Conservation (phyloP, 192 early-diverging fungal species). For the Gonapodya sp. region DNA sequence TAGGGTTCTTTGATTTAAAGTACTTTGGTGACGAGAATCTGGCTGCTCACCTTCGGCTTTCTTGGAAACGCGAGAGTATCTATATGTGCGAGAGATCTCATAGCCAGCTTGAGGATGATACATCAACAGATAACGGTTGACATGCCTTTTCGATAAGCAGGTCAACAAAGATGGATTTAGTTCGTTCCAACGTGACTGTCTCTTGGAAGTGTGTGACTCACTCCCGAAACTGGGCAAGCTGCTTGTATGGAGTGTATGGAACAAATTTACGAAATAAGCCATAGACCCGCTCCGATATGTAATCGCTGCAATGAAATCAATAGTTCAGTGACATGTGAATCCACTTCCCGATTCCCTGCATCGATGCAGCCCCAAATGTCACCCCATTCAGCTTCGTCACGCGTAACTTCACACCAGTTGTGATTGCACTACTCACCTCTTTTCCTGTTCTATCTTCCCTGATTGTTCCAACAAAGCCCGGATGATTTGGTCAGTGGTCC, state of each 20-base stretch:
- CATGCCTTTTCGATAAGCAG: constrained; percentile 31
- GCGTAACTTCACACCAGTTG: background rate
- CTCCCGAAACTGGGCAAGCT: background rate
- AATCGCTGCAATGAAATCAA: background rate
- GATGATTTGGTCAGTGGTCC: background rate
- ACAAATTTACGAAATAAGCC: background rate
- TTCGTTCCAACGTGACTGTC: background rate
- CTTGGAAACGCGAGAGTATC: constrained; percentile 37
- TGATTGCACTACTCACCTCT: background rate
- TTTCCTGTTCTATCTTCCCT: background rate
- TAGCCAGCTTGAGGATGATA: constrained; percentile 52
- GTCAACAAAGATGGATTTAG: background rate
- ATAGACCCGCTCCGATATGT: background rate
- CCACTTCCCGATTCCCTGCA: too few relatives aligned
- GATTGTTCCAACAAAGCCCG: background rate
- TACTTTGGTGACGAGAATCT: constrained; percentile 25
- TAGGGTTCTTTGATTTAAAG: constrained; percentile 29
- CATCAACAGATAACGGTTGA: constrained; percentile 50
- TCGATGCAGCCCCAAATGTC: too few relatives aligned
- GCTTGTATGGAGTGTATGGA: background rate
- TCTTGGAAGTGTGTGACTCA: background rate
- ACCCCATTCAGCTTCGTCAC: too few relatives aligned
- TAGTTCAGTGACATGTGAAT: background rate
- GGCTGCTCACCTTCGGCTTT: constrained; percentile 22
- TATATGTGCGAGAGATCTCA: constrained; percentile 45